Base-by-base conservation (phyloP, 805 yeast genomes). In the Candida argentea region DNA sequence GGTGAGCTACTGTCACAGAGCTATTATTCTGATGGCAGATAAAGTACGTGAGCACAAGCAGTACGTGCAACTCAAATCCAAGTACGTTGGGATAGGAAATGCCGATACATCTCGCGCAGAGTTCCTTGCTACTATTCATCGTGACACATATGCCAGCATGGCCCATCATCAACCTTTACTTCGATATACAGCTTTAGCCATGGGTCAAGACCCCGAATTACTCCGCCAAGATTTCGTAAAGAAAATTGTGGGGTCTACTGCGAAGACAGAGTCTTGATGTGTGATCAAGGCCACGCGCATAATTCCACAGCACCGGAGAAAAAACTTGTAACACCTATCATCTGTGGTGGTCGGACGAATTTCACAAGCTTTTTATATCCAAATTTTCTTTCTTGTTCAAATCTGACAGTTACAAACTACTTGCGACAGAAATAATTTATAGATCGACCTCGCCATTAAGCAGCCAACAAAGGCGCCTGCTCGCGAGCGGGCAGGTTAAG, bases 61-160 rank as follows among this genome's bases (percentile, higher is more conserved):
- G 26, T 76, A 62, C 44, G 73, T 70, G 26, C 67, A 60, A 18
- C 57, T 73, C 28, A 76, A 74, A 41, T 39, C 72, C 24, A 73
- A 77, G 43, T 74, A 80, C 44, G 58, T 78, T 14, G 94, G 94
- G 2, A 50, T 87, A 1, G 95, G 95, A 0, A 66, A 73, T 43
- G 65, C 86, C 6, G 76, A 73, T 29, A 85, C 93, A 0, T 61
- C 78, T 0, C 60, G 76, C 28, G 55, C 57, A 10, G 89, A 82
- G 48, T 87, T 89, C 72, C 42, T 76, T 35, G 51, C 67, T 5
- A 82, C 80, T 40, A 60, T 78, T 2, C 73, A 73, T 31, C 55
- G 82, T 34, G 93, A 82, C 40, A 70, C 84, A 2, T 69, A 70
- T 32, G 66, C 80, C 0, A 65, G 77, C 13, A 50, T 77, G 25